phyloP scores from a whole-genome alignment of 2,329 filamentous ascomycete species.

The Pyrenophora teres region DNA sequence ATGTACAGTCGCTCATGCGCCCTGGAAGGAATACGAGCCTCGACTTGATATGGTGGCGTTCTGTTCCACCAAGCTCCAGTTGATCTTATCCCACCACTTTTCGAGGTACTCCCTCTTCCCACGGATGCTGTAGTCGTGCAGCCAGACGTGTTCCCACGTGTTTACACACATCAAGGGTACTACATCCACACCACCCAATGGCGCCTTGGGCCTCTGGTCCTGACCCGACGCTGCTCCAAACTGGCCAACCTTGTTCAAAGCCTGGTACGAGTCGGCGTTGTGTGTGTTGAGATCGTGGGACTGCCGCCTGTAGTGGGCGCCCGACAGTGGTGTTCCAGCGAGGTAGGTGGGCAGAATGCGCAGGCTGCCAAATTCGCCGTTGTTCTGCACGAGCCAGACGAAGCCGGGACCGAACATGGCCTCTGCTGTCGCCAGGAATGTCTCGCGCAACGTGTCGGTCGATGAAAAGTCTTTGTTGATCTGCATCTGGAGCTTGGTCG shows the following conservation, averaged over 20 bases:
- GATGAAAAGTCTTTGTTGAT: constrained; percentile 78
- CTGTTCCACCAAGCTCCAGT: constrained; percentile 75
- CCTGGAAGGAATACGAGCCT: neutral
- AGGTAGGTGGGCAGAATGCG: constrained; percentile 87
- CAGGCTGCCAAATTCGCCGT: constrained; percentile 54
- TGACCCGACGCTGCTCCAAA: constrained; percentile 44
- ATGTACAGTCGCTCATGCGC: constrained; percentile 15
- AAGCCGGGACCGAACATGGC: constrained; percentile 97
- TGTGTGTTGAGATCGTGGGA: constrained; percentile 70
- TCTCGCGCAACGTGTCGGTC: constrained; percentile 77
- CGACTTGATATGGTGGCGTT: constrained; percentile 14
- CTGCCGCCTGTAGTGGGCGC: constrained; percentile 78
- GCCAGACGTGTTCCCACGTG: constrained; percentile 94
- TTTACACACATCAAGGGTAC: constrained; percentile 86
- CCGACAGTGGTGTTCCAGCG: constrained; percentile 84
- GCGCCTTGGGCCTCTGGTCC: constrained; percentile 47
- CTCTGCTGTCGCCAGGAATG: constrained; percentile 79
- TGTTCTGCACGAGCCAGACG: constrained; percentile 80
- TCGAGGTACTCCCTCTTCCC: constrained; percentile 79
- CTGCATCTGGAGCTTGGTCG: constrained; percentile 60
- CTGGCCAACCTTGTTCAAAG: constrained; percentile 47
- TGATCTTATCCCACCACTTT: constrained; percentile 84
- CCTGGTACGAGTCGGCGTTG: constrained; percentile 36
- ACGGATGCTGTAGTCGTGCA: constrained; percentile 76
- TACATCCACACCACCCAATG: constrained; percentile 70